phyloP scores from a whole-genome alignment of 139 green algal species.

The Tetratostichococcus sp. region DNA sequence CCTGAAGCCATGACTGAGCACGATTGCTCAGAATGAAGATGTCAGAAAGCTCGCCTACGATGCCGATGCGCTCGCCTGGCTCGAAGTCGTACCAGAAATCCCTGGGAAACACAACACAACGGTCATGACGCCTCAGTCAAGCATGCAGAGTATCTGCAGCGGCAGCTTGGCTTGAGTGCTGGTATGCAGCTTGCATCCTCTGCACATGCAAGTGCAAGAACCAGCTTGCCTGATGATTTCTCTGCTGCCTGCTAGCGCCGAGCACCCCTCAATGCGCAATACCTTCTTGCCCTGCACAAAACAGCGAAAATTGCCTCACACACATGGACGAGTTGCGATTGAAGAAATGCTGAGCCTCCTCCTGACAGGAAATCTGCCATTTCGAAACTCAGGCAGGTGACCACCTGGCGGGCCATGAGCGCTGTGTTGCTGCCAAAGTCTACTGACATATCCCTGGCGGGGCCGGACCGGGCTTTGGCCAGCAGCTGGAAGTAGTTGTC shows the following conservation, averaged over 20 bases:
- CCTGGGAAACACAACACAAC: background rate
- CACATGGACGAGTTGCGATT: no score
- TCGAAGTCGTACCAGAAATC: constrained; percentile 62
- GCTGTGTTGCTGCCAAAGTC: constrained; percentile 35
- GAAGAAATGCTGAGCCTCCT: no score
- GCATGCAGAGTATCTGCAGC: no score
- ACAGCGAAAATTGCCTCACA: no score
- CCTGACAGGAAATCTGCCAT: no score
- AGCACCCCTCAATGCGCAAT: constrained; percentile 29
- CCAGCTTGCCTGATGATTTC: constrained; percentile 4
- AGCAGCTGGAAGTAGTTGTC: constrained; percentile 58
- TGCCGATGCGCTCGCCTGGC: constrained; percentile 58
- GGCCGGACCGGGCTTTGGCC: constrained; percentile 27
- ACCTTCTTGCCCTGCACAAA: constrained; percentile 39
- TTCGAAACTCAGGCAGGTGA: no score
- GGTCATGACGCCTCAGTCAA: no score
- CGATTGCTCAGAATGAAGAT: background rate
- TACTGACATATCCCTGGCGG: constrained; percentile 31
- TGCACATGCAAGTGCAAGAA: no score
- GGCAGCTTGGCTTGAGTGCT: no score
- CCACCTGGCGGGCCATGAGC: constrained; percentile 33
- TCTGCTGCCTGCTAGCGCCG: background rate
- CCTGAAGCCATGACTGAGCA: no score
- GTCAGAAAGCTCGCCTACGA: constrained; percentile 40
- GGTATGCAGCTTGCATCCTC: no score